phyloP scores from a whole-genome alignment of 164 flowering plant genomes.

The Euptelea pleiosperma region DNA sequence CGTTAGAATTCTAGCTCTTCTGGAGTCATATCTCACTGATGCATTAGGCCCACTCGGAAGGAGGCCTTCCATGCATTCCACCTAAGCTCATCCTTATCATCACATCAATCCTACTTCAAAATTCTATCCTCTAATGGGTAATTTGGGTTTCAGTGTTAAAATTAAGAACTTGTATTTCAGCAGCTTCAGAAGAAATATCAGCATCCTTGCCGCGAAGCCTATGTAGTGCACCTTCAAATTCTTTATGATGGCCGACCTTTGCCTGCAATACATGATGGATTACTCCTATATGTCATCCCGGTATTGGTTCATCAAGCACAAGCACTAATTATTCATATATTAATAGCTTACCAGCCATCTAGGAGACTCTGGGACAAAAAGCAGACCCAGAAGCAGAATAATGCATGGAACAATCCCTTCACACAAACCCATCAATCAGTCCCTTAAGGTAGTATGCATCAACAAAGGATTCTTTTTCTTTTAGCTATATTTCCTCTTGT shows the following conservation, averaged over 20 bases:
- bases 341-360: conserved; percentile 80
- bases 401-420: conserved; percentile 74
- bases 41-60: too few species aligned
- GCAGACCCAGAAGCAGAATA: conserved; percentile 56
- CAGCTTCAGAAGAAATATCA: conserved; percentile 31
- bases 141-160: background rate
- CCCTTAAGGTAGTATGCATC: background rate
- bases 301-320: background rate
- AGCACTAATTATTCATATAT: too few species aligned
- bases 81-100: too few species aligned
- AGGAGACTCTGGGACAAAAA: conserved; percentile 88
- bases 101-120: too few species aligned
- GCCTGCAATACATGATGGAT: conserved; percentile 21
- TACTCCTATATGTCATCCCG: too few species aligned
- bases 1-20: too few species aligned
- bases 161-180: conserved; percentile 28
- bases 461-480: too few species aligned
- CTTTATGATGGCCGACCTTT: conserved; percentile 26
- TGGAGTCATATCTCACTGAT: too few species aligned
- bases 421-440: conserved; percentile 9
- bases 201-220: conserved; percentile 31
- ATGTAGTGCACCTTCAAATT: conserved; percentile 23
- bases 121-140: background rate
- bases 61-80: too few species aligned
- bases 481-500: too few species aligned